These are phyloP conservation scores for Aegilops umbellulata DNA, from an alignment of 176 grass and related monocot species.

Conservation along the genomic window DNA sequence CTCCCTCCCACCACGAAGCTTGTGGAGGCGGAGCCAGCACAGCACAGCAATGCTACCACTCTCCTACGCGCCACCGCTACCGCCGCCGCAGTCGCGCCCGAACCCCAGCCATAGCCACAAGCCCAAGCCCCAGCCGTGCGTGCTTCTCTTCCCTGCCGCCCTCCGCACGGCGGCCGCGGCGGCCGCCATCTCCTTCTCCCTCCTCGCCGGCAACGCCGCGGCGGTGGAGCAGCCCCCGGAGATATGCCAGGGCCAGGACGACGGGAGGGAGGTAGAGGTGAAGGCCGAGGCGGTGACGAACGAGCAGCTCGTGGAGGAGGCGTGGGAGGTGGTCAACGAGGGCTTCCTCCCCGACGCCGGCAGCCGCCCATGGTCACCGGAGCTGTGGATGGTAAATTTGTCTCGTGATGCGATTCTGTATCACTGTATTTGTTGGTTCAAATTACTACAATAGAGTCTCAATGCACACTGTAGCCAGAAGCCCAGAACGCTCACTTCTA, in stretches of 20 bases:
- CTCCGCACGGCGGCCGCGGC: conserved; percentile 55
- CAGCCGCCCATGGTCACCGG: conserved; percentile 64
- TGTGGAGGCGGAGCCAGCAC: not conserved
- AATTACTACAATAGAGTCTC: not conserved
- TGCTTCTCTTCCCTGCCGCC: conserved; percentile 40
- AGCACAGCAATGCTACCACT: conserved; percentile 34
- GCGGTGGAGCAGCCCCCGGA: conserved; percentile 4
- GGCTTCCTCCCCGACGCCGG: conserved; percentile 69
- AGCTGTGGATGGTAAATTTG: conserved; percentile 69
- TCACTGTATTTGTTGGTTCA: not conserved
- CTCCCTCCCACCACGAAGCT: not conserved
- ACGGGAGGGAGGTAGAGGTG: conserved; percentile 21
- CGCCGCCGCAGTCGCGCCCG: not conserved
- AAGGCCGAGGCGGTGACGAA: conserved; percentile 55
- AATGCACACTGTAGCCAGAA: not conserved
- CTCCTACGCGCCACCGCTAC: conserved; percentile 9
- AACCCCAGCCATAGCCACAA: not conserved
- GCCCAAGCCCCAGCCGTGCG: not conserved
- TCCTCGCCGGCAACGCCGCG: conserved; percentile 25
- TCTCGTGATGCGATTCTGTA: not conserved
- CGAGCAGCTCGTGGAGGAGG: conserved; percentile 85
- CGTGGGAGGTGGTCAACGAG: conserved; percentile 93
- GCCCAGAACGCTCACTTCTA: not conserved
- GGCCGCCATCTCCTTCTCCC: conserved; percentile 58
- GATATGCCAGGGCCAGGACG: conserved; percentile 22